These are phyloP conservation scores for Entophlyctis helioformis DNA, from an alignment of 192 early-diverging fungal species.

Conservation along the genomic window DNA sequence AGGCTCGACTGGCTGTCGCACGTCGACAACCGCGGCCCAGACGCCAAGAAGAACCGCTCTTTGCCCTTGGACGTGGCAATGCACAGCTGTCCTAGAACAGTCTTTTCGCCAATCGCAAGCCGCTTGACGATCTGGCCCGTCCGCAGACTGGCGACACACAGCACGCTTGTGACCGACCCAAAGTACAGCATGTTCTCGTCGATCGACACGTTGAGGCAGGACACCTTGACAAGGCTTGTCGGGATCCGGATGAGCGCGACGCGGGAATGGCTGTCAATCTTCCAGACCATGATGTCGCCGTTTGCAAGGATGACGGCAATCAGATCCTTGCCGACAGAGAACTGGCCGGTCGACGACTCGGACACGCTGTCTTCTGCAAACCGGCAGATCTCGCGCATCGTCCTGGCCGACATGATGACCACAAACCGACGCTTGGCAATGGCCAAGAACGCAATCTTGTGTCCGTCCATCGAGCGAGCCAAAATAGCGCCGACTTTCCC, in stretches of 20 bases:
- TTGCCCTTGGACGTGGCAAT: background rate
- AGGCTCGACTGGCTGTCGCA: background rate
- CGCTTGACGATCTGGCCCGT: background rate
- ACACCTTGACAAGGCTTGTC: background rate
- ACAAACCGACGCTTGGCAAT: background rate
- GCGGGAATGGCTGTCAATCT: constrained; percentile 2
- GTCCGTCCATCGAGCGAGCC: background rate
- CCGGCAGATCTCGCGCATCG: constrained; percentile 6
- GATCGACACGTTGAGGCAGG: background rate
- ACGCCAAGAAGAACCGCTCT: constrained; percentile 1
- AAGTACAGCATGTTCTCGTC: constrained; percentile 1
- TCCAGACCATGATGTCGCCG: constrained; percentile 3
- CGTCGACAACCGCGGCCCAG: background rate
- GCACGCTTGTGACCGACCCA: background rate
- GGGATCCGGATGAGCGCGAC: background rate
- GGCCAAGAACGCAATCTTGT: background rate
- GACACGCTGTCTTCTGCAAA: constrained; percentile 2
- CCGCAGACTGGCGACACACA: background rate
- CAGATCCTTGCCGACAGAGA: constrained; percentile 5
- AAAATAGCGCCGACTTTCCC: background rate
- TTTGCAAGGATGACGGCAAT: constrained; percentile 1
- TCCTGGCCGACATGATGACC: constrained; percentile 1
- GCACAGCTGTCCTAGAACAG: background rate
- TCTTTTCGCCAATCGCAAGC: background rate
- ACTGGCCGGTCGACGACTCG: background rate